Conservation (phyloP, 441 rosid species). For the Mallotus japonicus region DNA sequence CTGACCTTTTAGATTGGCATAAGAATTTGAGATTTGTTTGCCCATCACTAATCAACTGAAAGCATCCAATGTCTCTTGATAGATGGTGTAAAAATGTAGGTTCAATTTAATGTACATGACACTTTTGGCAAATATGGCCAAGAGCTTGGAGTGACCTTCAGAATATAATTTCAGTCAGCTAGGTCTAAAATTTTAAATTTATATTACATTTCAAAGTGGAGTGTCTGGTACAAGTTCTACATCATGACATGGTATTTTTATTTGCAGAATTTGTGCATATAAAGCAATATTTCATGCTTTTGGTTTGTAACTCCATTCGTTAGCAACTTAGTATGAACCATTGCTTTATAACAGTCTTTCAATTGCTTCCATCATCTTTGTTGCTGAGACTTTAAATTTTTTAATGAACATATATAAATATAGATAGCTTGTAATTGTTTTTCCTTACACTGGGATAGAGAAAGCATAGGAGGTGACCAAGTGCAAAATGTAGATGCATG, state of each 20-base stretch:
- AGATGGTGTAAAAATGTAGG: neutral
- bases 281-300: neutral
- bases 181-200: neutral
- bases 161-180: neutral
- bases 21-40: neutral
- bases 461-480: neutral
- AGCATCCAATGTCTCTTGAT: neutral
- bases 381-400: neutral
- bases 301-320: neutral
- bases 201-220: neutral
- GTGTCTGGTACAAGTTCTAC: neutral
- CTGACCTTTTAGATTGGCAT: neutral
- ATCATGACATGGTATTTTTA: neutral
- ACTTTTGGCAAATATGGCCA: neutral
- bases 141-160: neutral
- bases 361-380: neutral
- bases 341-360: neutral
- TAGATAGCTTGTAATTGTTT: neutral
- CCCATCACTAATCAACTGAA: neutral
- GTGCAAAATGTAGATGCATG: neutral
- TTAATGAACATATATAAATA: neutral
- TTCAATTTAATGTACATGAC: neutral
- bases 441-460: neutral
- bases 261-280: neutral
- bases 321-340: neutral